A percentile compares a stretch with the other conserved stretches of the same genome.
Conservation (phyloP, 2,329 filamentous ascomycete species). For the Scedosporium minutisporum region DNA sequence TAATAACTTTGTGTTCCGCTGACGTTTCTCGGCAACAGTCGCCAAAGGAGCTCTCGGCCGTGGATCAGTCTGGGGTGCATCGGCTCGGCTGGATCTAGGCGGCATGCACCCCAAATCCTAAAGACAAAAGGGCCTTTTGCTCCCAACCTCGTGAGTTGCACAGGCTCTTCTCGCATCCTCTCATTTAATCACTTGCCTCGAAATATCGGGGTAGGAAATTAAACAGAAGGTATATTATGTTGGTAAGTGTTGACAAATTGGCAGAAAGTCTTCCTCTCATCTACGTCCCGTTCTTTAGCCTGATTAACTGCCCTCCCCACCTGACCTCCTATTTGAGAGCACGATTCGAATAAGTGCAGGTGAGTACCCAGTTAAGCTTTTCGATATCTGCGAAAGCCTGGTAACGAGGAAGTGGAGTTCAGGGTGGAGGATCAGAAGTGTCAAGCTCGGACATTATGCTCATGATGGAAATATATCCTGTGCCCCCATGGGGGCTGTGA, state of each 20-base stretch:
- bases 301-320: slow-evolving; percentile 3
- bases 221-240: background rate
- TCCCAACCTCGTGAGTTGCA: background rate
- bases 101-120: background rate
- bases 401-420: background rate
- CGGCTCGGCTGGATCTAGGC: background rate
- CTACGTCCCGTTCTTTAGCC: background rate
- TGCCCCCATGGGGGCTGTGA: background rate
- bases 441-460: background rate
- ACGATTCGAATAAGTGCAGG: background rate
- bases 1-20: background rate
- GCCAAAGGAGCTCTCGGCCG: background rate
- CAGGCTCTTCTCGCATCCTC: background rate
- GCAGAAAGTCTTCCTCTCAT: background rate
- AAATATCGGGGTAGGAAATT: background rate
- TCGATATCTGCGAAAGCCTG: background rate
- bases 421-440: background rate
- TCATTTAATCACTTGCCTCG: background rate
- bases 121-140: background rate
- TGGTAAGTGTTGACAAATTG: slow-evolving; percentile 5
- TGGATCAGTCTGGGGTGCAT: background rate
- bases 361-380: background rate
- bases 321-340: background rate
- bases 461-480: background rate
- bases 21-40: background rate